Evolutionary conservation across 345 rosid species (phyloP).

Genomic region (Citrus sp.): DNA sequence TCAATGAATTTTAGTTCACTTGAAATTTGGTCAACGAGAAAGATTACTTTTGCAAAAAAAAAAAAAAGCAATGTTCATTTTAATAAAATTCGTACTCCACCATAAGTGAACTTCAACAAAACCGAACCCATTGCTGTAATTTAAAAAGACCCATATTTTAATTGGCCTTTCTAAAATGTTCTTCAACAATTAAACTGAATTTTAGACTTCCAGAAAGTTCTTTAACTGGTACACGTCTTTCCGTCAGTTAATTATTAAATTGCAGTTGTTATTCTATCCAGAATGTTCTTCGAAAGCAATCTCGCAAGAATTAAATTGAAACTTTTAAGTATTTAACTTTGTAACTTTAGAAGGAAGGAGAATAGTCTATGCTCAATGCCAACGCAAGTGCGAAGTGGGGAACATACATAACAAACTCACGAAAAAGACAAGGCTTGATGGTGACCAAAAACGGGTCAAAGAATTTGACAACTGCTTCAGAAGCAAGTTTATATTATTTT

Average conservation of each 20-base stretch:
- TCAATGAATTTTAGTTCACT: too few relatives aligned
- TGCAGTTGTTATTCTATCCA: neutral
- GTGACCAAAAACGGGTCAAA: neutral
- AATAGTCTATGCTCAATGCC: too few relatives aligned
- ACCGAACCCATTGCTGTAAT: too few relatives aligned
- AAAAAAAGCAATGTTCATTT: too few relatives aligned
- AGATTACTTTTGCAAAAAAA: too few relatives aligned
- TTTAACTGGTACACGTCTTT: neutral
- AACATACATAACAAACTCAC: neutral
- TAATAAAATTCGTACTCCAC: accelerated
- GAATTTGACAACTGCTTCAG: neutral
- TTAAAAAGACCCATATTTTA: neutral
- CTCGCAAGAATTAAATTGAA: neutral
- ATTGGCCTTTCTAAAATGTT: neutral
- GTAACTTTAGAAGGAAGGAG: neutral
- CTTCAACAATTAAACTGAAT: neutral
- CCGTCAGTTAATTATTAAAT: neutral
- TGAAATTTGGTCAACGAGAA: too few relatives aligned
- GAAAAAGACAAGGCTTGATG: neutral
- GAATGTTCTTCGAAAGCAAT: neutral
- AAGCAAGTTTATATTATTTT: too few relatives aligned
- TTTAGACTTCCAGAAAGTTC: neutral
- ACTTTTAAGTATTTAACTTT: neutral
- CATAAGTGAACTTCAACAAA: too few relatives aligned
- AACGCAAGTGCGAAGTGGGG: neutral